Evolutionary conservation across 2,329 filamentous ascomycete species (phyloP).

Genomic region (Pseudocercospora cruenta): DNA sequence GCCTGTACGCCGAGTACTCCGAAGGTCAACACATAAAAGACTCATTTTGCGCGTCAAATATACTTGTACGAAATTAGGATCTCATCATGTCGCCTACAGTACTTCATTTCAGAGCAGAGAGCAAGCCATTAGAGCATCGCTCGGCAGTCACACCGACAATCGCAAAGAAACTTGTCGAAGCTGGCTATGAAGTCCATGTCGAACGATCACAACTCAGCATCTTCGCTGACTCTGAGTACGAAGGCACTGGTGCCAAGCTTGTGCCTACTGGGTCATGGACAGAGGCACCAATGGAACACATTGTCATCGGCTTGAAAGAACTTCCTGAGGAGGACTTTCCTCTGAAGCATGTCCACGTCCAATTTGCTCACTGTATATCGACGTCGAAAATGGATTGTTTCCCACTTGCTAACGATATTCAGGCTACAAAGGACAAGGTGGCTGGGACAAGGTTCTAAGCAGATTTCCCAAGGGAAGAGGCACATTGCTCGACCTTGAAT

Average conservation of each 20-base stretch:
- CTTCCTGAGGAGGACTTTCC: conserved; percentile 62
- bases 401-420: conserved; percentile 9
- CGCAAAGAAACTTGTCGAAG: conserved; percentile 46
- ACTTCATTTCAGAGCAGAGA: conserved; percentile 41
- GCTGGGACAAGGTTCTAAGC: conserved; percentile 78
- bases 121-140: conserved; percentile 44
- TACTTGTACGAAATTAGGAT: neutral
- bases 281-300: conserved; percentile 45
- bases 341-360: conserved; percentile 65
- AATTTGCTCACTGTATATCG: conserved; percentile 43
- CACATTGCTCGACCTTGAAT: conserved; percentile 83
- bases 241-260: conserved; percentile 44
- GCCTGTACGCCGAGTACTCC: neutral
- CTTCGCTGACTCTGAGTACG: conserved; percentile 46
- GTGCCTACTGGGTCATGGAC: conserved; percentile 47
- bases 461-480: conserved; percentile 78
- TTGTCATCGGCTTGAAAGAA: conserved; percentile 48
- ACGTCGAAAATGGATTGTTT: neutral
- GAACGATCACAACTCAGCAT: conserved; percentile 45
- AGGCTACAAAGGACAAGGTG: conserved; percentile 60
- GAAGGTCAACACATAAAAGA: neutral
- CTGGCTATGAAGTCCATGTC: conserved; percentile 46
- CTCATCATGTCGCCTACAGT: conserved; percentile 34
- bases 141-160: conserved; percentile 44
- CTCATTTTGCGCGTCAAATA: neutral